Percentiles rank a stretch among this genome's conserved stretches.
Evolutionary conservation across 495 filamentous ascomycete species (phyloP).

Genomic region (Penicillium maclennaniae): DNA sequence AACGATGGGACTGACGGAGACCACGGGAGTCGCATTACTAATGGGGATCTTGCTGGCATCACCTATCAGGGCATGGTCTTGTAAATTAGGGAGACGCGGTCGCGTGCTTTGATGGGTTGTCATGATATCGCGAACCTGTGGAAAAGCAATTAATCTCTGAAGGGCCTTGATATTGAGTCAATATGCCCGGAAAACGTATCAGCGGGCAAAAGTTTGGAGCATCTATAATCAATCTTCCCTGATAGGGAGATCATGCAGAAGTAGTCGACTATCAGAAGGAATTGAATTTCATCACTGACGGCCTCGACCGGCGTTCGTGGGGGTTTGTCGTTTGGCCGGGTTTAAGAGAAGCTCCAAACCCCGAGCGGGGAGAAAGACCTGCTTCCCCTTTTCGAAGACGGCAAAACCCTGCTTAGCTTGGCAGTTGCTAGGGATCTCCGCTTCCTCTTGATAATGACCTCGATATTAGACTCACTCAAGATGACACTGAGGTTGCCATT

Average conservation of each 20-base stretch:
- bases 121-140: neutral
- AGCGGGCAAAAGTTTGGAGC: neutral
- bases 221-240: neutral
- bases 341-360: neutral
- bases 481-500: neutral
- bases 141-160: neutral
- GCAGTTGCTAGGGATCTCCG: neutral
- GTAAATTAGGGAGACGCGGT: slow-evolving; percentile 2
- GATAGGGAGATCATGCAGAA: neutral
- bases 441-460: too few relatives aligned
- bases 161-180: neutral
- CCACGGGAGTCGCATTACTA: slow-evolving; percentile 25
- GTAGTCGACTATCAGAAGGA: neutral
- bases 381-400: neutral
- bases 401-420: neutral
- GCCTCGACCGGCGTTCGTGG: neutral
- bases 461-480: neutral
- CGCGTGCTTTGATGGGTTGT: neutral
- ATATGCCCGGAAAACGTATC: neutral
- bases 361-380: neutral
- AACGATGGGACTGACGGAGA: slow-evolving; percentile 38
- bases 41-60: slow-evolving; percentile 36
- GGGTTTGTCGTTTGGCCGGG: neutral
- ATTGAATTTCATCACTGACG: neutral
- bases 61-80: slow-evolving; percentile 35